Evolutionary conservation across 2,329 filamentous ascomycete genomes (phyloP), one percentile per base, ranked within the genome.

Genomic region (Arthrobotrys iridis): DNA sequence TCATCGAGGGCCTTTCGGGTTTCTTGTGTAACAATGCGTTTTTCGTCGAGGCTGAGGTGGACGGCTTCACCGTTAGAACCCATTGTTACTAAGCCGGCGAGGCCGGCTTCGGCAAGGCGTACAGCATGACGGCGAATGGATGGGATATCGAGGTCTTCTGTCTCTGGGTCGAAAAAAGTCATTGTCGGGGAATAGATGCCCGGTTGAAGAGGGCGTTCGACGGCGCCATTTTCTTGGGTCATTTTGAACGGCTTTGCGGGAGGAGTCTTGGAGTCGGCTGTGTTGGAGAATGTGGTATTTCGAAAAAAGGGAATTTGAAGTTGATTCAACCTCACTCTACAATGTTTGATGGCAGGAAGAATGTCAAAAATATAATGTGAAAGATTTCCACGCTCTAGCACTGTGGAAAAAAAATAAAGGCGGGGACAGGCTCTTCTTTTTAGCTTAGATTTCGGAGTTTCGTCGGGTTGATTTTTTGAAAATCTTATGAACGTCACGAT

Each of bases 21-120:
- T 33, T 89, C 88, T 58, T 84, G 83, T 4, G 90, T 93, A 79
- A 94, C 88, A 59, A 87, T 83, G 52, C 87, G 86, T 72, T 91
- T 88, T 83, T 94, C 91, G 22, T 86, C 84, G 79, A 89, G 89
- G 45, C 89, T 88, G 33, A 94, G 86, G 80, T 93, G 91, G 10
- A 93, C 91, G 5, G 92, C 91, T 84, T 95, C 92, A 79, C 91
- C 91, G 80, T 94, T 94, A 80, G 90, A 92, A 50, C 91, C 91
- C 81, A 93, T 91, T 8, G 90, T 91, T 55, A 91, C 90, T 50
- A 94, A 85, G 18, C 91, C 91, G 13, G 89, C 87, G 43, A 93
- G 87, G 77, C 91, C 91, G 26, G 90, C 87, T 66, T 86, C 82
- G 50, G 90, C 91, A n/a, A 94, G 87, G 79, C 89, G 88, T 60